Base-by-base conservation (phyloP, 306 rosid species). In the Cicer pinnatifidum region DNA sequence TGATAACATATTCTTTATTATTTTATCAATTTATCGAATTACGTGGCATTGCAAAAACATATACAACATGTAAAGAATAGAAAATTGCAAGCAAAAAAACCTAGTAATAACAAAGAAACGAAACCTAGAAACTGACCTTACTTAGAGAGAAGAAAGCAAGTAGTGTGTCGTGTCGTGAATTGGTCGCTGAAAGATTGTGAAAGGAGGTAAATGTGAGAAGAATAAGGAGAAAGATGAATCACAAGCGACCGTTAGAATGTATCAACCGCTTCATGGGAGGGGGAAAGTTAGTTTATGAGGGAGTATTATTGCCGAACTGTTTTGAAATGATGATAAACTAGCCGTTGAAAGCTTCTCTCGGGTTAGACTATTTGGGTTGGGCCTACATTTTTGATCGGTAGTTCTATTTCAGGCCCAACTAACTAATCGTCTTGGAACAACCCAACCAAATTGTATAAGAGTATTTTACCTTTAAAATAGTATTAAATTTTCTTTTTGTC, bases 71-170 rank as follows among this genome's bases (percentile, higher is more conserved):
- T 10, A 11, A 23, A 0, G 6, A 9, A 8, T 39, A 6, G 69
- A 40, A 66, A 66, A 45, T 44, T 7, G 56, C 11, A 11, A 44
- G 11, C 10, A 76, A 63, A 28, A 28, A 28, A 28, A 39, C 1
- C 23, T 62, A 23, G 39, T 16, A 11, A 63, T 10, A 40, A 45
- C 7, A 71, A 73, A 54, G n/a, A 67, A 9, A 58, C 8, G 71
- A 59, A 70, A 39, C 69, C 44, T 23, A 67, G 59, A 74, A 82
- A 78, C 75, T 59, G 71, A 91, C 95, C 90, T 82, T 78, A 72
- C 7, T 33, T 47, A 39, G 43, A 60, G 70, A 62, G 77, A 33
- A 51, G 19, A 59, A 45, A 76, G 51, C 44, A 39, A 69, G 57
- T 82, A 63, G 6, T 45, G 69, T 9, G 20, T 54, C 8, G 28